Evolutionary conservation across 2,329 filamentous ascomycete genomes (phyloP).

Genomic region (Aspergillus quadrilineatus): DNA sequence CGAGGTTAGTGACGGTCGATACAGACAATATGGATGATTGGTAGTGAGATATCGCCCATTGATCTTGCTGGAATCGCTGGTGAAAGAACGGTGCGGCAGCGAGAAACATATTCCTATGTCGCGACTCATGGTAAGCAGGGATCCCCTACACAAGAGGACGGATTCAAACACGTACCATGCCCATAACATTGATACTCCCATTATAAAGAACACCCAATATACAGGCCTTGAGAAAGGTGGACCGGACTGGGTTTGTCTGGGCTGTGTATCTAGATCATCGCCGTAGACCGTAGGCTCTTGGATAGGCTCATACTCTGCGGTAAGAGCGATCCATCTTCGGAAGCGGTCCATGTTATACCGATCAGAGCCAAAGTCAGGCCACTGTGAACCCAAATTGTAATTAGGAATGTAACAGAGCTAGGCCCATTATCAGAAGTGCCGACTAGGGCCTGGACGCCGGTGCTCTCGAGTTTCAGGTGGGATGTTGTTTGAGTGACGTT

Average conservation of each 20-base stretch:
- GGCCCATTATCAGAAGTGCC: slow-evolving; percentile 15
- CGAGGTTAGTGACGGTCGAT: slow-evolving; percentile 79
- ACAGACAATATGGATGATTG: slow-evolving; percentile 86
- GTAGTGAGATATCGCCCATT: slow-evolving; percentile 76
- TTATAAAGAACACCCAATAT: slow-evolving; percentile 78
- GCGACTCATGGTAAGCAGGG: background rate
- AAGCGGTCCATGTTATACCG: slow-evolving; percentile 35
- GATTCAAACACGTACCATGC: slow-evolving; percentile 67
- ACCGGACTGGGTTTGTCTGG: slow-evolving; percentile 11
- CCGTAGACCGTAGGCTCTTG: slow-evolving; percentile 28
- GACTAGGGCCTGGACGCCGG: background rate
- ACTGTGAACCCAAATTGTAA: background rate
- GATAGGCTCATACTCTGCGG: slow-evolving; percentile 31
- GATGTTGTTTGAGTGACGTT: background rate
- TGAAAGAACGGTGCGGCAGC: slow-evolving; percentile 93
- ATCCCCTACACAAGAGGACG: background rate
- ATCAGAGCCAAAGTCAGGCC: background rate
- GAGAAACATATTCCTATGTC: slow-evolving; percentile 90
- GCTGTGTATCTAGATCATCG: slow-evolving; percentile 29
- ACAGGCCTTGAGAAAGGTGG: slow-evolving; percentile 74
- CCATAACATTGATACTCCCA: slow-evolving; percentile 95
- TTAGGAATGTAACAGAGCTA: background rate
- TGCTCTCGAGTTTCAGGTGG: background rate
- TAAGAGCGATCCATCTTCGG: slow-evolving; percentile 32
- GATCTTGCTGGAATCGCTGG: slow-evolving; percentile 68